phyloP scores from a whole-genome alignment of 78 protist species.

The Speleostelium caveatum region DNA sequence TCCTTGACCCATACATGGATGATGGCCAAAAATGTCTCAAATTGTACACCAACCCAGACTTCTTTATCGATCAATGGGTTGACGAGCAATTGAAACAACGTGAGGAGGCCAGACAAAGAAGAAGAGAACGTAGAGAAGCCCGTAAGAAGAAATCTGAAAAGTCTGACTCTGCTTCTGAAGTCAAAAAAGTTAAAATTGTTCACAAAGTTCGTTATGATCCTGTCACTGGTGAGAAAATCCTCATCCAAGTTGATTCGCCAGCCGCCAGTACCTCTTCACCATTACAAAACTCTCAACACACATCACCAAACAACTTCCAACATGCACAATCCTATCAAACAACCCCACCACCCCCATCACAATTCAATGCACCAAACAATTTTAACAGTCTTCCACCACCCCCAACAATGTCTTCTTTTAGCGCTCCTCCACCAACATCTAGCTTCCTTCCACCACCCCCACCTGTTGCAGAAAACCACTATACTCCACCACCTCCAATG shows the following conservation, averaged over 20 bases:
- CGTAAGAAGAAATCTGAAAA: conserved; percentile 56
- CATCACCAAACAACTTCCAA: not conserved
- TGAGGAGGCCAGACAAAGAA: conserved; percentile 60
- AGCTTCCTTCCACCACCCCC: conserved; percentile 45
- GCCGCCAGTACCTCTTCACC: not conserved
- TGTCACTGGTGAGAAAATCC: conserved; percentile 73
- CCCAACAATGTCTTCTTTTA: not conserved
- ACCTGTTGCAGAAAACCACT: not conserved
- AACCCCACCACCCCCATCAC: not conserved
- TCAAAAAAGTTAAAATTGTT: conserved; percentile 15
- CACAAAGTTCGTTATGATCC: conserved; percentile 72
- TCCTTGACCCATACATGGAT: conserved; percentile 77
- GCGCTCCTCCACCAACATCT: not conserved
- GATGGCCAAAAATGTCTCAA: conserved; percentile 37
- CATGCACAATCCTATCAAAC: not conserved
- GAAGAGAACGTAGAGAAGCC: conserved; percentile 76
- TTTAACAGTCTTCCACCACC: too few species aligned
- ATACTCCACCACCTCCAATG: conserved; percentile 62
- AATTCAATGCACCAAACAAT: not conserved
- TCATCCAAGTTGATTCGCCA: conserved; percentile 21
- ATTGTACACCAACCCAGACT: conserved; percentile 77
- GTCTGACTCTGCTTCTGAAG: not conserved
- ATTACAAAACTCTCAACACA: not conserved
- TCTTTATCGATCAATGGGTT: conserved; percentile 80
- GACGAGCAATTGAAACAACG: conserved; percentile 48